Evolutionary conservation across 2,329 filamentous ascomycete species (phyloP).

Genomic region (Alternaria brassicae): DNA sequence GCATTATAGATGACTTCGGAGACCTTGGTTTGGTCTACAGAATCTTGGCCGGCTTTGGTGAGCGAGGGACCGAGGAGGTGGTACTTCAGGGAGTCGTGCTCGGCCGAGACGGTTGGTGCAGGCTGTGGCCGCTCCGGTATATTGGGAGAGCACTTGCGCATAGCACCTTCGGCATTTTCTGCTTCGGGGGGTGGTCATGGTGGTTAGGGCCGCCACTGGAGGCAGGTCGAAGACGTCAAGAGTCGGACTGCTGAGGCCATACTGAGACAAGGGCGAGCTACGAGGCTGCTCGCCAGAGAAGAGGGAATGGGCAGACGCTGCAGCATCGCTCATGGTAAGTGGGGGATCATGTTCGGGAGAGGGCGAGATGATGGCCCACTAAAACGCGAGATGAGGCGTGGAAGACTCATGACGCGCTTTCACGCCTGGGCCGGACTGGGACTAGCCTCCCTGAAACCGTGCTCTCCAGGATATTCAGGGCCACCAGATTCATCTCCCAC

Average conservation of each 20-base stretch:
- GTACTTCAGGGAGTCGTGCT: constrained; percentile 80
- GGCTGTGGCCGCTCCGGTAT: constrained; percentile 25
- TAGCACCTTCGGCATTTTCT: not conserved
- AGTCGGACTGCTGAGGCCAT: constrained; percentile 21
- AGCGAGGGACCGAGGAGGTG: constrained; percentile 87
- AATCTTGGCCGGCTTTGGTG: constrained; percentile 91
- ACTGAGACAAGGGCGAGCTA: constrained; percentile 5
- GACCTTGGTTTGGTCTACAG: constrained; percentile 92
- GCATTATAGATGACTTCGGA: constrained; percentile 97
- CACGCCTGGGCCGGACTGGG: constrained; percentile 20
- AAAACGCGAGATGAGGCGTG: constrained; percentile 21
- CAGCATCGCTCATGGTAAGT: constrained; percentile 34
- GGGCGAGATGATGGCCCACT: constrained; percentile 11
- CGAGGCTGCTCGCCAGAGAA: constrained; percentile 16
- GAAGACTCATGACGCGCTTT: constrained; percentile 31
- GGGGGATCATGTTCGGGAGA: constrained; percentile 25
- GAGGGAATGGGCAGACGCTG: constrained; percentile 23
- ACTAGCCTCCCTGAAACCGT: constrained; percentile 16
- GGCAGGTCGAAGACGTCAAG: constrained; percentile 21
- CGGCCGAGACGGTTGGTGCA: constrained; percentile 27
- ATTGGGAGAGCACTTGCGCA: not conserved
- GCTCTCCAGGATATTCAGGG: constrained; percentile 22
- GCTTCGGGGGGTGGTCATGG: constrained; percentile 17
- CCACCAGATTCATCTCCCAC: constrained; percentile 28
- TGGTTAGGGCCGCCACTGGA: constrained; percentile 15